A percentile compares a stretch with the other conserved stretches of the same genome.
Evolutionary conservation across 768 basidiomycete genomes (phyloP).

Genomic region (Boletus sp.): DNA sequence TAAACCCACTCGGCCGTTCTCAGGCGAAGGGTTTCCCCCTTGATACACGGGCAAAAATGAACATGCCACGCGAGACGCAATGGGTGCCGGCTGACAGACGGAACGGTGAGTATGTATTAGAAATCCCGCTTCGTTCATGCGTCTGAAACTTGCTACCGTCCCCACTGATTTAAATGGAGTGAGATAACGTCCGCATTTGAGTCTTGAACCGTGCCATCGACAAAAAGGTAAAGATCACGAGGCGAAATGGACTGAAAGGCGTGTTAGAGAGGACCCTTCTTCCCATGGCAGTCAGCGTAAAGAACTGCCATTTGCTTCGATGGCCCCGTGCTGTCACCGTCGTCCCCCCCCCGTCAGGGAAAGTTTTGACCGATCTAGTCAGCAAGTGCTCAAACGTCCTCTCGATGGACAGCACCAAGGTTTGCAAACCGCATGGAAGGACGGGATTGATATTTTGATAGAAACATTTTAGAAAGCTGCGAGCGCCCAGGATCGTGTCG

Average conservation of each 20-base stretch:
- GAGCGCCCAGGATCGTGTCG: background rate
- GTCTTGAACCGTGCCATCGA: background rate
- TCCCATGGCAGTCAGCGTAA: background rate
- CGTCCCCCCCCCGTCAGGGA: background rate
- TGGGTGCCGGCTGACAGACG: background rate
- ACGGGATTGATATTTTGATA: background rate
- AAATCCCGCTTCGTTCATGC: background rate
- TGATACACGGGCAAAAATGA: background rate
- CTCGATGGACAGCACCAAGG: background rate
- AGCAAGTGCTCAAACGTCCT: background rate
- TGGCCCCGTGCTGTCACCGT: background rate
- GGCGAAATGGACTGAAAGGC: background rate
- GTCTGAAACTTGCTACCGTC: background rate
- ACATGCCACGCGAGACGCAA: slow-evolving; percentile 1
- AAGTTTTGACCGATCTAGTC: background rate
- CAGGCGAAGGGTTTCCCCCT: slow-evolving; percentile 12
- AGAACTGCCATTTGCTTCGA: background rate
- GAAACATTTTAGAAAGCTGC: background rate
- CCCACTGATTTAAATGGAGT: background rate
- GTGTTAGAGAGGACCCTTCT: background rate
- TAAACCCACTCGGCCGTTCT: slow-evolving; percentile 7
- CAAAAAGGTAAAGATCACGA: slow-evolving; percentile 6
- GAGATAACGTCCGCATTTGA: background rate
- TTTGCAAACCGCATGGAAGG: background rate
- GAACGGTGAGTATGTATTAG: background rate